Conservation (phyloP, 2,329 filamentous ascomycete genomes). For the Aureobasidium pullulans region DNA sequence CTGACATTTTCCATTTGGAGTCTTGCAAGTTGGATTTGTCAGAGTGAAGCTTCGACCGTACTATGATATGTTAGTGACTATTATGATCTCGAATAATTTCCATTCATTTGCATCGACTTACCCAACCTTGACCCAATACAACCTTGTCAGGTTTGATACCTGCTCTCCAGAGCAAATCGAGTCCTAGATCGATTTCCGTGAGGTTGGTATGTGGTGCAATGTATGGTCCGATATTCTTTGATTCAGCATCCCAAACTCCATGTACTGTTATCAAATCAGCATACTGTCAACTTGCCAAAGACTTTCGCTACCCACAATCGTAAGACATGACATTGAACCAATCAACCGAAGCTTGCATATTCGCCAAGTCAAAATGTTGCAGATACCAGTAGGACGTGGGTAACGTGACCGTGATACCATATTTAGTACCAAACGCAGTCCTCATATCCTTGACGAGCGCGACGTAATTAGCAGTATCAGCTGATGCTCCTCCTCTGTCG, state of each 20-base stretch:
- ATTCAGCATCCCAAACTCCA: slow-evolving; percentile 33
- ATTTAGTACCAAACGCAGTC: slow-evolving; percentile 24
- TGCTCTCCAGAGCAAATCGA: slow-evolving; percentile 41
- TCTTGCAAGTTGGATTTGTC: slow-evolving; percentile 17
- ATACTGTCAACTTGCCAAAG: too few relatives aligned
- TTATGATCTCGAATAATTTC: not conserved
- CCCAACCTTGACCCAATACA: slow-evolving; percentile 37
- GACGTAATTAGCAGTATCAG: slow-evolving; percentile 33
- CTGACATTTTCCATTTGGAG: slow-evolving; percentile 16
- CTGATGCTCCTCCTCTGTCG: slow-evolving; percentile 31
- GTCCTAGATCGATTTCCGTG: slow-evolving; percentile 35
- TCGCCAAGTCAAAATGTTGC: slow-evolving; percentile 24
- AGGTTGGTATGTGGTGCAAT: slow-evolving; percentile 38
- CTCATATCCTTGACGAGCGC: slow-evolving; percentile 32
- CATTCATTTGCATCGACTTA: not conserved
- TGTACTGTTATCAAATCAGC: slow-evolving; percentile 24
- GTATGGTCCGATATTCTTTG: slow-evolving; percentile 23
- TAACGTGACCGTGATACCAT: slow-evolving; percentile 17
- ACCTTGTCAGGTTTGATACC: slow-evolving; percentile 35
- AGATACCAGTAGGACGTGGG: slow-evolving; percentile 27
- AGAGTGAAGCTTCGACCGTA: slow-evolving; percentile 36
- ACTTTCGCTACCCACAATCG: slow-evolving; percentile 21
- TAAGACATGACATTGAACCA: slow-evolving; percentile 38
- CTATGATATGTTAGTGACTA: not conserved
- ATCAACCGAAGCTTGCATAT: slow-evolving; percentile 14